A percentile compares a stretch with the other conserved stretches of the same genome.
Conservation (phyloP, 169 alveolate species). For the Theileria luwenshuni region DNA sequence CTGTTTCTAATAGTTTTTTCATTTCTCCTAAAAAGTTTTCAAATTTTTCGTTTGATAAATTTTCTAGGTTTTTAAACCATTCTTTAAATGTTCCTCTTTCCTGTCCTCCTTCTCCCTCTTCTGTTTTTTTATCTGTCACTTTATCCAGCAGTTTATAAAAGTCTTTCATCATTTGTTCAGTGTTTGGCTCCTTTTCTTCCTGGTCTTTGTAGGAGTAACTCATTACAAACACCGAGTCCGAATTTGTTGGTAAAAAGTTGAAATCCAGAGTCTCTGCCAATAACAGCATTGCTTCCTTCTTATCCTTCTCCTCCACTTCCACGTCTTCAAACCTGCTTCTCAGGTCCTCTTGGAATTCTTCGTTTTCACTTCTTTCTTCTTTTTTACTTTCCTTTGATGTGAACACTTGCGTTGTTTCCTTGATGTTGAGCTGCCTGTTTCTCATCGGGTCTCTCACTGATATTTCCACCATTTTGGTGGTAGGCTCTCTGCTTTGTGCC, state of each 20-base stretch:
- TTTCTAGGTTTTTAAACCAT: constrained; percentile 35
- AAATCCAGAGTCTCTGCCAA: constrained; percentile 38
- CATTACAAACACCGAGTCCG: constrained; percentile 60
- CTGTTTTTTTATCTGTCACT: not conserved
- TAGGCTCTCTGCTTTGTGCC: not conserved
- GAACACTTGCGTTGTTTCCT: constrained; percentile 15
- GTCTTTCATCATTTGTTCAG: constrained; percentile 15
- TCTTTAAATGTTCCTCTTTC: constrained; percentile 5
- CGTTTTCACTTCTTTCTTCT: constrained; percentile 3
- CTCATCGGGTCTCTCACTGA: constrained; percentile 23
- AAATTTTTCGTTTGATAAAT: constrained; percentile 5
- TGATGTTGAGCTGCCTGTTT: constrained; percentile 6
- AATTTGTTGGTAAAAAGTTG: constrained; percentile 51
- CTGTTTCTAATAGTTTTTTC: constrained; percentile 8
- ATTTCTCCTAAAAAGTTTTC: constrained; percentile 8
- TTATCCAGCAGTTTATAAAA: not conserved
- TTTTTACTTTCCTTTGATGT: constrained; percentile 33
- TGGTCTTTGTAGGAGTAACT: constrained; percentile 29
- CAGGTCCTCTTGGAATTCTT: not conserved
- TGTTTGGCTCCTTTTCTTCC: constrained; percentile 23
- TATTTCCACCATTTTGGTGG: constrained; percentile 15
- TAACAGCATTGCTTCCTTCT: constrained; percentile 50
- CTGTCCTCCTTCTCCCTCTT: not conserved
- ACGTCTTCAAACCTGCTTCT: constrained; percentile 1
- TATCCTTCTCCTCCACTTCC: constrained; percentile 13